Percentiles rank a stretch among this genome's conserved stretches.
phyloP scores from a whole-genome alignment of 2,329 filamentous ascomycete genomes.

The Achaetomium macrosporum region DNA sequence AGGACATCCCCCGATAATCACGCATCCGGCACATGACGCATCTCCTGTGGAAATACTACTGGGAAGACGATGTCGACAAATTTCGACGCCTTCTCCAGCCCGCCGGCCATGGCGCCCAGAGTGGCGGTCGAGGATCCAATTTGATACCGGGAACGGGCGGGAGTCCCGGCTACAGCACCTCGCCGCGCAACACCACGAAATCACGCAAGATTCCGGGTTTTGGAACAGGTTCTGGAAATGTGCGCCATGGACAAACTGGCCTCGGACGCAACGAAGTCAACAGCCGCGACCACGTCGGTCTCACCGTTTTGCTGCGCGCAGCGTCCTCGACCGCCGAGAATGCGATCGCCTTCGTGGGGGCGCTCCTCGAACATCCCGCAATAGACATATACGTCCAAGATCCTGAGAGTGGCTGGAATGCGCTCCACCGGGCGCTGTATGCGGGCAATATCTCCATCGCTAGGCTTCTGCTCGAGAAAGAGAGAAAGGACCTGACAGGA shows the following conservation, averaged over 20 bases:
- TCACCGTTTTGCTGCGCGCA: slow-evolving; percentile 79
- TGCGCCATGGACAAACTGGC: slow-evolving; percentile 39
- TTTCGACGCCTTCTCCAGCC: slow-evolving; percentile 85
- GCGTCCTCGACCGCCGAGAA: slow-evolving; percentile 67
- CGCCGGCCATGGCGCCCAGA: slow-evolving; percentile 54
- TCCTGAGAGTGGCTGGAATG: slow-evolving; percentile 90
- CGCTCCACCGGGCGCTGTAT: slow-evolving; percentile 85
- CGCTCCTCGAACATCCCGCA: slow-evolving; percentile 73
- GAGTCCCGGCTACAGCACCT: slow-evolving; percentile 39
- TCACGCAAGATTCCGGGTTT: slow-evolving; percentile 48
- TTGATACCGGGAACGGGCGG: slow-evolving; percentile 34
- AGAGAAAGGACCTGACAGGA: slow-evolving; percentile 58
- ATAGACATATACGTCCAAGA: slow-evolving; percentile 86
- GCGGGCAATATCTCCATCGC: slow-evolving; percentile 84
- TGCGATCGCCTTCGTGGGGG: slow-evolving; percentile 68
- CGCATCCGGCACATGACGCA: slow-evolving; percentile 62
- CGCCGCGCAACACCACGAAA: slow-evolving; percentile 46
- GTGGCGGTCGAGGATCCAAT: slow-evolving; percentile 48
- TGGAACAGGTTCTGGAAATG: slow-evolving; percentile 37
- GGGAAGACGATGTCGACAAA: slow-evolving; percentile 94
- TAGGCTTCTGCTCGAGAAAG: slow-evolving; percentile 71
- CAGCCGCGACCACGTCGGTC: slow-evolving; percentile 70
- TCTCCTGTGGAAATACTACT: slow-evolving; percentile 92
- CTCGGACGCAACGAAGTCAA: slow-evolving; percentile 67
- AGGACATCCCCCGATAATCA: slow-evolving; percentile 46